Evolutionary conservation across 257 asterid genomes (phyloP), one percentile per base, ranked within the genome.

Genomic region (Solanum pennellii): DNA sequence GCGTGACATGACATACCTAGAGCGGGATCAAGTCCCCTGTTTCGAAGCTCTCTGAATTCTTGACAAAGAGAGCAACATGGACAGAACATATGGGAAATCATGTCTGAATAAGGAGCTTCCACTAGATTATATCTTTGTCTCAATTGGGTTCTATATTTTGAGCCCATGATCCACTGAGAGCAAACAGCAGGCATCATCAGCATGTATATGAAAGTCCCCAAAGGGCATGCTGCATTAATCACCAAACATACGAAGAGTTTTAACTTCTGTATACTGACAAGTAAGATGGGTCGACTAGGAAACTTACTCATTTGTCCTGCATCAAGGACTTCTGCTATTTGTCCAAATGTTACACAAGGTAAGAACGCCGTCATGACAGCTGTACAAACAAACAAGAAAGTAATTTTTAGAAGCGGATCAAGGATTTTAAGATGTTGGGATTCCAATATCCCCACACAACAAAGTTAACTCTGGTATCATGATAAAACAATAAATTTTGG

Each of bases 341-440:
- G 94, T 60, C 95, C 95, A 69, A 92, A 92, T 60, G 94, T 93
- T 25, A 91, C 91, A 45, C 97, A 94, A 12, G 97, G 97, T 62
- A 89, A 87, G 41, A 86, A 41, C 21, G 87, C 42, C 1, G 97
- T 94, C 86, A 94, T 89, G 39, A 92, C 49, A 47, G 97, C 95
- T 94, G 95, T 60, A 41, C 44, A 94, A 66, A 41, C 86, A 45
- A 66, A 69, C 52, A 72, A 31, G 6, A 21, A 85, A 29, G 20
- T 29, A 45, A 45, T 6, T 10, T 37, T 80, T 16, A 80, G 44
- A 47, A 56, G n/a, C 0, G 11, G 73, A 86, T 41, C 69, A 7
- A 66, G 15, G 39, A 27, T 3, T 27, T 68, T 3, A 68, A 60
- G 29, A 60, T 60, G 69, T 23, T 60, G 69, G 69, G 29, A 60